Evolutionary conservation across 2,329 filamentous ascomycete genomes (phyloP), one percentile per base, ranked within the genome.

Genomic region (Hypoxylon rubiginosum): DNA sequence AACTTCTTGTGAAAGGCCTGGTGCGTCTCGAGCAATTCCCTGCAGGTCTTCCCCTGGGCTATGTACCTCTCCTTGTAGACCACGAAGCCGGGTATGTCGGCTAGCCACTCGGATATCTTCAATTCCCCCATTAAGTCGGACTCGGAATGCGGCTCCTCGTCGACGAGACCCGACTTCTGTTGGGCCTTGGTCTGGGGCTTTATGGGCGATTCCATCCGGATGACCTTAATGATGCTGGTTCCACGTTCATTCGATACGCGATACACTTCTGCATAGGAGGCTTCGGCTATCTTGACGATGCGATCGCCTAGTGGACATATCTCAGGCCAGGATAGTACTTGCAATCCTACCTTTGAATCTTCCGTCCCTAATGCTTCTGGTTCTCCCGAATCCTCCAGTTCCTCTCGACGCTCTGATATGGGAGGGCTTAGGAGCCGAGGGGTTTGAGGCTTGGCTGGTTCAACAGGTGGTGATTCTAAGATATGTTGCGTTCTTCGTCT

Each of bases 201-300:
- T 64, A 89, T 86, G 3, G 86, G 85, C 0, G 86, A 89, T 10
- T 84, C 77, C 9, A 91, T 81, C 1, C 88, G 84, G 62, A 90
- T 88, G 19, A 87, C 84, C 70, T 91, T 91, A 77, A 91, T 87
- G 72, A 91, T 89, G 74, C 87, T 90, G 26, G 85, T 88, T 8
- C 87, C 88, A 15, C 83, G 80, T 48, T 82, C 80, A 72, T 89
- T 90, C 50, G 81, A 85, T 68, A 90, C 82, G 9, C 87, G 86
- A 71, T 90, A 91, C 9, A 91, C 87, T 73, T 91, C 88, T 5
- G 88, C 88, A 70, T 86, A 91, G 1, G 88, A 90, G 4, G 88
- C 88, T 74, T 91, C 88, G 9, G 88, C 88, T 54, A 91, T 90
- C 77, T 91, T 91, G 46, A 83, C 81, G 52, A 90, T 87, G 36